Evolutionary conservation across 2,329 filamentous ascomycete genomes (phyloP).

Genomic region (Colletotrichum abscissum): DNA sequence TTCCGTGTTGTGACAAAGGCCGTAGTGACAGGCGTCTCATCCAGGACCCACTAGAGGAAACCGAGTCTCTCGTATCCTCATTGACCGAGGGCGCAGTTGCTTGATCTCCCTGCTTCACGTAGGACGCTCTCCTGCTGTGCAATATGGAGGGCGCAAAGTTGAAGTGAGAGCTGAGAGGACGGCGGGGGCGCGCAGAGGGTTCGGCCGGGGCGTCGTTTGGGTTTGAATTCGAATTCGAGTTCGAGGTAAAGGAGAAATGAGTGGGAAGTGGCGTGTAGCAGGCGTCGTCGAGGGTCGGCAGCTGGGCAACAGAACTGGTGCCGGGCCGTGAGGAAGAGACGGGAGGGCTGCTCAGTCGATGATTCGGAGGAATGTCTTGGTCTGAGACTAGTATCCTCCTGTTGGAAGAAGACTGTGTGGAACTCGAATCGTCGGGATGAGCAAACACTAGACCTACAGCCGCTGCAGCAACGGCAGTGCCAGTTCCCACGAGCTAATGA

Average conservation of each 20-base stretch:
- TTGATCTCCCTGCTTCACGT: slow-evolving; percentile 52
- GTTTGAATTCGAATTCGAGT: slow-evolving; percentile 39
- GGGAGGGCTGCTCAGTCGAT: slow-evolving; percentile 40
- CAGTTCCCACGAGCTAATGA: slow-evolving; percentile 68
- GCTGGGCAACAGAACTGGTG: slow-evolving; percentile 53
- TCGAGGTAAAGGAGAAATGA: slow-evolving; percentile 35
- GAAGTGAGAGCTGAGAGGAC: slow-evolving; percentile 52
- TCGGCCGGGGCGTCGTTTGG: background rate
- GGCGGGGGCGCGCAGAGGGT: slow-evolving; percentile 39
- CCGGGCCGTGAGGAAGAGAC: slow-evolving; percentile 53
- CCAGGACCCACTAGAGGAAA: slow-evolving; percentile 76
- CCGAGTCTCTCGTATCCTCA: slow-evolving; percentile 65
- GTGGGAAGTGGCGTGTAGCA: slow-evolving; percentile 37
- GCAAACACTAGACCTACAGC: slow-evolving; percentile 70
- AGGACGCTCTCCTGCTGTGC: slow-evolving; percentile 55
- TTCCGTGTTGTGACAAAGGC: slow-evolving; percentile 73
- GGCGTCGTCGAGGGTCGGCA: slow-evolving; percentile 44
- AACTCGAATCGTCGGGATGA: slow-evolving; percentile 57
- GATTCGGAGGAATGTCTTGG: slow-evolving; percentile 45
- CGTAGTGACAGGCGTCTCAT: slow-evolving; percentile 76
- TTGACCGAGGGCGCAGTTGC: slow-evolving; percentile 48
- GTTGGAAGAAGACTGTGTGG: slow-evolving; percentile 37
- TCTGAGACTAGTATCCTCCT: slow-evolving; percentile 40
- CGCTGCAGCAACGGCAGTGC: slow-evolving; percentile 70
- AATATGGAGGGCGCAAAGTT: slow-evolving; percentile 49